phyloP scores from a whole-genome alignment of 192 early-diverging fungal species.

The Entomortierella beljakovae region DNA sequence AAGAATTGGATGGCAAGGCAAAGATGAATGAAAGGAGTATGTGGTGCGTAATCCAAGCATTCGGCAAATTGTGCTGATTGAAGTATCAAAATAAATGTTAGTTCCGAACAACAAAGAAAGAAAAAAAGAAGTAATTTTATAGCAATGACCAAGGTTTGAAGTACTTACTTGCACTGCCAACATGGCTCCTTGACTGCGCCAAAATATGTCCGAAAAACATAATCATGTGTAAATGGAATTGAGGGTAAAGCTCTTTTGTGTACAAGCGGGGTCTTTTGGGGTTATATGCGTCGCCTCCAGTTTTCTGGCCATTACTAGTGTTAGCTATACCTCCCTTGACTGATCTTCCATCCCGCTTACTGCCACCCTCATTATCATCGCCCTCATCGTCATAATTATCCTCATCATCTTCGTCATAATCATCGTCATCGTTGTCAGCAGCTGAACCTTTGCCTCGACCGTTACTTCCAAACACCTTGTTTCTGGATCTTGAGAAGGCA shows the following conservation, averaged over 20 bases:
- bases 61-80: constrained; percentile 62
- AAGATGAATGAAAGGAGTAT: constrained; percentile 75
- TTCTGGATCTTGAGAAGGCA: not conserved
- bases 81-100: not conserved
- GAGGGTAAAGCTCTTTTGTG: constrained; percentile 12
- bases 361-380: not conserved
- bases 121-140: not conserved
- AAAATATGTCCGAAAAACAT: constrained; percentile 73
- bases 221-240: constrained; percentile 53
- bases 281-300: not conserved
- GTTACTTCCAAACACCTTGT: constrained; percentile 9
- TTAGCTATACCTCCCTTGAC: not conserved
- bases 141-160: not conserved
- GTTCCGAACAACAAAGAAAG: not conserved
- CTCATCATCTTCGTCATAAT: constrained; percentile 13
- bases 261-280: not conserved
- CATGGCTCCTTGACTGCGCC: constrained; percentile 62
- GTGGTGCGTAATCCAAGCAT: constrained; percentile 68
- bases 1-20: constrained; percentile 71
- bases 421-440: constrained; percentile 11
- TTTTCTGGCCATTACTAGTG: not conserved
- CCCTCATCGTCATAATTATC: not conserved
- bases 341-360: not conserved
- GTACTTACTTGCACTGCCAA: constrained; percentile 68
- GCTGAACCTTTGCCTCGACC: not conserved